Evolutionary conservation across 306 rosid species (phyloP), one percentile per base, ranked within the genome.

Genomic region (Dryas alaskensis): DNA sequence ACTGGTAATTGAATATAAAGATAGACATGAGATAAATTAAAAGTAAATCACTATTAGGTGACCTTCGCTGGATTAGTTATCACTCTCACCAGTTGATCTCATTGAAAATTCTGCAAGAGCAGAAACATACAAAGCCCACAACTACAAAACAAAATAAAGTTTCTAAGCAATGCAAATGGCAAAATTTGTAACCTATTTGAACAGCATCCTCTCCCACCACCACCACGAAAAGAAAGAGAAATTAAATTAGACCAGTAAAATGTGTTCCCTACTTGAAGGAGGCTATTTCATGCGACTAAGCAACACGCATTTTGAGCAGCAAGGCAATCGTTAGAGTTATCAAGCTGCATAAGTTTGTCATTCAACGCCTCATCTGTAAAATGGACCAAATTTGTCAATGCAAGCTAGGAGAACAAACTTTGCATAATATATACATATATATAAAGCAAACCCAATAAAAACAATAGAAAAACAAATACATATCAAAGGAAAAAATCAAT

Each of bases 301-400:
- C 45, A 60, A 37, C 12, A 6, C 2, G 45, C 12, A 4, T 40
- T 31, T 31, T 1, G n/a, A 4, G 16, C 45, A 0, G 52, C 22
- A 44, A 43, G 22, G 43, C 39, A 55, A 55, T 7, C 4, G 44
- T 60, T 55, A 13, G 17, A 11, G 54, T 55, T 43, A 25, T 13
- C 25, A 70, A 45, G 65, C 45, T 48, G 72, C 8, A 46, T 2
- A 2, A 46, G 54, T 10, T 49, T 49, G 25, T 53, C 42, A 11
- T 17, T 72, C 76, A 72, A 46, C 2, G 76, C 67, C 67, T 59
- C 58, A 46, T 72, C 67, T 72, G 67, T 58, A 44, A 40, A 27
- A 59, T 2, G 22, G 7, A 17, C 45, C 47, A 60, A 46, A 31
- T 8, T 1, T 49, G 58, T 72, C 37, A 59, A 59, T 45, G 47